Evolutionary conservation across 768 basidiomycete species (phyloP).

Genomic region (Hericium alpestre): DNA sequence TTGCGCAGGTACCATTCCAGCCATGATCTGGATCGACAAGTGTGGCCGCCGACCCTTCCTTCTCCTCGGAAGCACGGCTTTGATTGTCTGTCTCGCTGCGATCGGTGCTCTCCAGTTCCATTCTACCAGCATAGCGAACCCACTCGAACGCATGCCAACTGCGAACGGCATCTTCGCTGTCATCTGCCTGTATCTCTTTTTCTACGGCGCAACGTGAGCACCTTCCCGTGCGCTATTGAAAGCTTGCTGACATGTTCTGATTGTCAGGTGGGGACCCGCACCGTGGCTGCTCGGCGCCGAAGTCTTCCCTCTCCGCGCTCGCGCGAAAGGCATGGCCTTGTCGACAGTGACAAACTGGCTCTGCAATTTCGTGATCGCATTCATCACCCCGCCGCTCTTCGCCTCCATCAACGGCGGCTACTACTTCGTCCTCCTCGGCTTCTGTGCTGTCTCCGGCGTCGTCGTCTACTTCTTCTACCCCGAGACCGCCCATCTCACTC

Average conservation of each 20-base stretch:
- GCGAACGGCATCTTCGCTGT: conserved; percentile 29
- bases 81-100: conserved; percentile 35
- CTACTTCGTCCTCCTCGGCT: conserved; percentile 41
- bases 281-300: conserved; percentile 24
- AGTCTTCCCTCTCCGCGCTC: conserved; percentile 22
- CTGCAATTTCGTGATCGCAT: conserved; percentile 32
- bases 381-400: conserved; percentile 51
- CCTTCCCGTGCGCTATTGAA: not conserved
- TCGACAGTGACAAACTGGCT: conserved; percentile 22
- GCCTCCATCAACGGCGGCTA: conserved; percentile 35
- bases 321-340: conserved; percentile 24
- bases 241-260: conserved; percentile 7
- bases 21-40: conserved; percentile 42
- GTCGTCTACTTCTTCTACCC: conserved; percentile 39
- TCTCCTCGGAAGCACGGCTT: conserved; percentile 31
- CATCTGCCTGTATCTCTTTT: conserved; percentile 49
- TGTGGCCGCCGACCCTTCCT: conserved; percentile 44
- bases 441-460: conserved; percentile 32
- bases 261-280: conserved; percentile 21
- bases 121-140: conserved; percentile 29
- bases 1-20: conserved; percentile 39
- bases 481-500: conserved; percentile 35
- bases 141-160: conserved; percentile 19
- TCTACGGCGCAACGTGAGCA: conserved; percentile 39
- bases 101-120: conserved; percentile 43